These are phyloP conservation scores for Alternaria longipes DNA, from an alignment of 2,329 filamentous ascomycete genomes.

Conservation along the genomic window DNA sequence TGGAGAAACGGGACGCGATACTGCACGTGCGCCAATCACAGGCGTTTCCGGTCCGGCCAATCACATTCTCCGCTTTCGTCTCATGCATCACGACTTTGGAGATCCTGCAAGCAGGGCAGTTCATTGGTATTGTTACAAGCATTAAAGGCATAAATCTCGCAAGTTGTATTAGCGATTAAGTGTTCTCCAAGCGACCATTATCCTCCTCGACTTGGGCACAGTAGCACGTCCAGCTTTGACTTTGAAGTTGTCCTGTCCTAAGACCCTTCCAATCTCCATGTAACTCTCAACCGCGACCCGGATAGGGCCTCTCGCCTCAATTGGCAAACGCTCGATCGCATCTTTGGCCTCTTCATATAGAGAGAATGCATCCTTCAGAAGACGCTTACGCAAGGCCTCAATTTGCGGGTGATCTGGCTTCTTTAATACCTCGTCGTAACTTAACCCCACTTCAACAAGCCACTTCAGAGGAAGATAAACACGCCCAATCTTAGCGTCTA, in stretches of 20 bases:
- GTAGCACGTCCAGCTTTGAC: conserved; percentile 58
- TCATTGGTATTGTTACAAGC: neutral
- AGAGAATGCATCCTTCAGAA: conserved; percentile 69
- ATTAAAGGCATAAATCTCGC: neutral
- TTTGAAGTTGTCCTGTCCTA: conserved; percentile 58
- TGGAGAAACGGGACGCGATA: conserved; percentile 1
- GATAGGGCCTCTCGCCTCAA: conserved; percentile 69
- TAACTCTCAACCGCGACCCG: conserved; percentile 77
- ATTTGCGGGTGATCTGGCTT: conserved; percentile 59
- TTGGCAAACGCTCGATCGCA: conserved; percentile 69
- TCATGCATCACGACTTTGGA: too few species aligned
- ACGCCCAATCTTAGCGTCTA: conserved; percentile 70
- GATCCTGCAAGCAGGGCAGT: too few species aligned
- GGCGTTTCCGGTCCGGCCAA: neutral
- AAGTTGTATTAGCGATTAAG: conserved; percentile 47
- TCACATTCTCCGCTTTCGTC: neutral
- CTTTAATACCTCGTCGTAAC: conserved; percentile 63
- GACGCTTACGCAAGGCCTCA: conserved; percentile 60
- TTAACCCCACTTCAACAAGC: conserved; percentile 67
- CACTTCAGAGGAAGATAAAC: conserved; percentile 74
- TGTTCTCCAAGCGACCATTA: conserved; percentile 67
- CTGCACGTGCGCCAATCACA: conserved; percentile 1
- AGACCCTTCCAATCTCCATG: conserved; percentile 76
- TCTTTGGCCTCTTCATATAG: conserved; percentile 65
- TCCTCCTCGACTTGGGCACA: conserved; percentile 58